These are phyloP conservation scores for Akanthomyces lecanii DNA, from an alignment of 2,329 filamentous ascomycete species.

Conservation along the genomic window DNA sequence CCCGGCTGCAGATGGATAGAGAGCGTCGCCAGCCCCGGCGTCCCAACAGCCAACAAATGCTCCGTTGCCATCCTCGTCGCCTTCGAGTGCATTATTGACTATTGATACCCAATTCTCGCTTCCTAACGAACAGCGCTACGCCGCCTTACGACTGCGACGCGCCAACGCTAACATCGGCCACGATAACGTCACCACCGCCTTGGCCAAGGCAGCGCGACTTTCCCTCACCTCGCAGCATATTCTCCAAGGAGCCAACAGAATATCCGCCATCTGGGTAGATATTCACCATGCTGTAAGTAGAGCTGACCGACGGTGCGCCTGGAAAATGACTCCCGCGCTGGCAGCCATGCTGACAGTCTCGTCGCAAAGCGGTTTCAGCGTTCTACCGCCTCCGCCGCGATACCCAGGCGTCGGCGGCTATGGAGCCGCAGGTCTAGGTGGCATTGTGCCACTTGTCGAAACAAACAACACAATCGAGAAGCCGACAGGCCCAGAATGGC, in stretches of 20 bases:
- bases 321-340: background rate
- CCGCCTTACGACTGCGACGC: background rate
- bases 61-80: background rate
- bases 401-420: conserved; percentile 73
- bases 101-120: background rate
- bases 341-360: background rate
- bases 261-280: background rate
- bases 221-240: background rate
- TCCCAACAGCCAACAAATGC: conserved; percentile 7
- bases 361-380: conserved; percentile 46
- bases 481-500: conserved; percentile 77
- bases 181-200: conserved; percentile 5
- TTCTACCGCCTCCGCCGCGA: conserved; percentile 79
- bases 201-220: conserved; percentile 5
- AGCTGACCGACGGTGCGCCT: background rate
- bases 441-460: conserved; percentile 75
- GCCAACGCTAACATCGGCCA: background rate
- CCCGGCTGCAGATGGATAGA: conserved; percentile 10
- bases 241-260: background rate
- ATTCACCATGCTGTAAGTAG: conserved; percentile 10
- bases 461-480: conserved; percentile 86
- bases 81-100: background rate
- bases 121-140: background rate
- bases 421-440: conserved; percentile 63
- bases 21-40: conserved; percentile 11